These are phyloP conservation scores for Phaeodactylum tricornutum DNA, from an alignment of 108 stramenopile genomes.

Conservation along the genomic window DNA sequence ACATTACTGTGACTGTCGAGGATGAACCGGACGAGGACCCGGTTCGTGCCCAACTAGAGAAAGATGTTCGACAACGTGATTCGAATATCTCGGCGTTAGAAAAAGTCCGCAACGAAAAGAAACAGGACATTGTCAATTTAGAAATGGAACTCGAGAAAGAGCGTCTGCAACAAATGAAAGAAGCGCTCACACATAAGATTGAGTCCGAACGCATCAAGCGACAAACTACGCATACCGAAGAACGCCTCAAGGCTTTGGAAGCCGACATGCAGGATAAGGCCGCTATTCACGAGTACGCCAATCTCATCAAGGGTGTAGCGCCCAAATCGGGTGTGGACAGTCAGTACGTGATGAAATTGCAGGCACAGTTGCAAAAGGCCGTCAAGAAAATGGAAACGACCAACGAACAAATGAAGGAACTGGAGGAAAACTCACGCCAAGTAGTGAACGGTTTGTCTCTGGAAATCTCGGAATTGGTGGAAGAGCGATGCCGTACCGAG, in stretches of 20 bases:
- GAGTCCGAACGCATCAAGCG: slow-evolving; percentile 46
- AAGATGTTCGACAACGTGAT: slow-evolving; percentile 32
- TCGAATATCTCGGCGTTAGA: slow-evolving; percentile 25
- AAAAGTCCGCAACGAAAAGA: slow-evolving; percentile 36
- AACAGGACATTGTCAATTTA: slow-evolving; percentile 26
- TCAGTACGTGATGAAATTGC: slow-evolving; percentile 50
- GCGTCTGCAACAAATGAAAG: slow-evolving; percentile 42
- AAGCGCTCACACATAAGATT: slow-evolving; percentile 38
- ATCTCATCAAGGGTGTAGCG: slow-evolving; percentile 57
- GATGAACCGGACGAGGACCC: slow-evolving; percentile 6
- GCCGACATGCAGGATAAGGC: slow-evolving; percentile 53
- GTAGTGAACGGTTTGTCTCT: slow-evolving; percentile 31
- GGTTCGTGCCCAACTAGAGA: slow-evolving; percentile 25
- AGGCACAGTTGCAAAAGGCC: slow-evolving; percentile 50
- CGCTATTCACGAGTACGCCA: slow-evolving; percentile 56
- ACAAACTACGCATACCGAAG: slow-evolving; percentile 40
- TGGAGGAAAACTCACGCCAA: slow-evolving; percentile 35
- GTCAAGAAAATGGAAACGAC: slow-evolving; percentile 54
- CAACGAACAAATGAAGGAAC: slow-evolving; percentile 38
- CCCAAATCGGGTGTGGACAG: slow-evolving; percentile 44
- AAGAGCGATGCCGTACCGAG: slow-evolving; percentile 54
- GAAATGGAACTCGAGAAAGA: slow-evolving; percentile 44
- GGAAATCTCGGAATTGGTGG: slow-evolving; percentile 42
- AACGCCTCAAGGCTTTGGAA: slow-evolving; percentile 48
- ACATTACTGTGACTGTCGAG: slow-evolving; percentile 5